Evolutionary conservation across 306 rosid genomes (phyloP), one percentile per base, ranked within the genome.

Genomic region (Sicyos edulis): DNA sequence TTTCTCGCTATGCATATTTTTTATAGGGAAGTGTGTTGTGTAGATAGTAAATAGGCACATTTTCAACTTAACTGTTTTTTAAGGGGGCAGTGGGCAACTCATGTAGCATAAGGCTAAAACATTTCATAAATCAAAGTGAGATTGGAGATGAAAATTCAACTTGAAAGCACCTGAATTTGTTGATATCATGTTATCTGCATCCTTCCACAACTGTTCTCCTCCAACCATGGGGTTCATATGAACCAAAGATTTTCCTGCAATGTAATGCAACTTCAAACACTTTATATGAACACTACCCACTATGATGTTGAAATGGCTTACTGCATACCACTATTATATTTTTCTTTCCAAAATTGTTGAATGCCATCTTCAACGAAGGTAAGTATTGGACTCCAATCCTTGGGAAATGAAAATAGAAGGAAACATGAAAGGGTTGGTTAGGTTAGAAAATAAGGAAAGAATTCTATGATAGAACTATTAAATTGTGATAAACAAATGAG

Each of bases 341-440:
- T 82, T 67, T 82, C 82, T 57, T 78, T 81, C 96, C 96, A 87
- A 71, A 86, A 79, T 47, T 76, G 69, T 81, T 79, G 83, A 70
- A 91, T 68, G 85, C 81, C 79, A 80, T 82, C 80, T 72, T 86
- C 88, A 61, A 83, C 68, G 75, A 90, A 86, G 72, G 82, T 24
- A 63, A 88, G 89, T 49, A 88, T 59, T 16, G 85, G 84, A 72
- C 62, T 69, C 97, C 97, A 87, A 76, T 91, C 99, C 99, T 91
- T 80, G 59, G 26, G 70, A 78, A 45, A 37, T 49, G 26, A 53
- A 74, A 44, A 40, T 16, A 19, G 32, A 19, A 42, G 71, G 47
- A 47, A 40, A 58, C 22, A 29, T 77, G 26, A 78, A 32, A 12
- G 47, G 34, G 22, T 51, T 14, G 44, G 22, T 55, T 29, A 55